Evolutionary conservation across 2,329 filamentous ascomycete genomes (phyloP).

Genomic region (Talaromyces atroroseus): DNA sequence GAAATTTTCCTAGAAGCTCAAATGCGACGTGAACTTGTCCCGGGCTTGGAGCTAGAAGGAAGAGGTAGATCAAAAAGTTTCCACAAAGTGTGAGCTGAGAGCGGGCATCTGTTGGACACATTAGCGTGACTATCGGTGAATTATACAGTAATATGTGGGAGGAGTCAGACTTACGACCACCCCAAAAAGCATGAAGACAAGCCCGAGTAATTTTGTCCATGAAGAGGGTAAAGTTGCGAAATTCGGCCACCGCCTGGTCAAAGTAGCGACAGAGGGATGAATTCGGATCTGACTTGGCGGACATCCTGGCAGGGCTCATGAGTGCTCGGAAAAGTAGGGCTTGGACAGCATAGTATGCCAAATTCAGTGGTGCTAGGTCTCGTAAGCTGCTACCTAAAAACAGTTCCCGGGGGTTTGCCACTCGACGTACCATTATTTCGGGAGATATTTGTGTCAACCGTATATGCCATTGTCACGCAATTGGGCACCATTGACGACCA

Average conservation of each 20-base stretch:
- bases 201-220: constrained; percentile 27
- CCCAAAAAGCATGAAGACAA: constrained; percentile 42
- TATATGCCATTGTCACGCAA: constrained; percentile 17
- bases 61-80: constrained; percentile 47
- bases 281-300: constrained; percentile 38
- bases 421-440: constrained; percentile 18
- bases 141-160: not conserved
- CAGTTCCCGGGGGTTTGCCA: not conserved
- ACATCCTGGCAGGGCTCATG: constrained; percentile 43
- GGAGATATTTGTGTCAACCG: constrained; percentile 9
- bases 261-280: constrained; percentile 21
- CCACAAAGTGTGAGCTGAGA: constrained; percentile 45
- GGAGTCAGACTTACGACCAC: constrained; percentile 34
- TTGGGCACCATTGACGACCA: constrained; percentile 19
- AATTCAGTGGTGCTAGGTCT: constrained; percentile 30
- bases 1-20: constrained; percentile 20
- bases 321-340: constrained; percentile 42
- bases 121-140: constrained; percentile 1
- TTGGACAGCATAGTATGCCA: constrained; percentile 40
- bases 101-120: constrained; percentile 26
- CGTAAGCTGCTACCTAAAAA: not conserved
- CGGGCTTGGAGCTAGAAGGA: constrained; percentile 38
- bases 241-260: constrained; percentile 16
- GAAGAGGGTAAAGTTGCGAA: constrained; percentile 28
- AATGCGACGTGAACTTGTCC: constrained; percentile 19